Evolutionary conservation across 23 red algal genomes (phyloP).

Genomic region (Gracilariopsis chorda): DNA sequence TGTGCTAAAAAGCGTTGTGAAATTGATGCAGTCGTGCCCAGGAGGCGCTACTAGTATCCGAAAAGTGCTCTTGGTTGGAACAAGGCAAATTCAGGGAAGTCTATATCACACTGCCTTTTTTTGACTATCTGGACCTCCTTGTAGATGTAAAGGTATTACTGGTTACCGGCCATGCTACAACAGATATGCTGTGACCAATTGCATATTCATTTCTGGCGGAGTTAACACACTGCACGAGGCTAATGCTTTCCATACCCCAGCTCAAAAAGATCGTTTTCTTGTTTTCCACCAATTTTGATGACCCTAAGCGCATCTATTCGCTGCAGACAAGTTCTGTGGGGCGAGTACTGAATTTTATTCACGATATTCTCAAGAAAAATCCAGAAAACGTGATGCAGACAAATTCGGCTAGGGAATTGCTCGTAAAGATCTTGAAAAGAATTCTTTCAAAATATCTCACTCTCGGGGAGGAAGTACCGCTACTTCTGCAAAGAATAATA

Average conservation of each 20-base stretch:
- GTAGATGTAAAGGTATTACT: constrained; percentile 91
- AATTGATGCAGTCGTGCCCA: constrained; percentile 83
- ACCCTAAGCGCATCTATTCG: constrained; percentile 62
- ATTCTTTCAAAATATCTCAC: constrained; percentile 75
- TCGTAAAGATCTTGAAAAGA: constrained; percentile 83
- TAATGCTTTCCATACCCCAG: constrained; percentile 67
- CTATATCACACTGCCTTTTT: constrained; percentile 79
- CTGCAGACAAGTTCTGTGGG: constrained; percentile 88
- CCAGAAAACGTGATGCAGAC: not conserved
- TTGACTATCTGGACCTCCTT: constrained; percentile 76
- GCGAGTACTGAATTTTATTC: constrained; percentile 86
- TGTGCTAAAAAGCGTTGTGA: constrained; percentile 80
- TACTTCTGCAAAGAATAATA: constrained; percentile 15
- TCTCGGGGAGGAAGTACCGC: constrained; percentile 66
- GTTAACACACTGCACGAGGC: constrained; percentile 84
- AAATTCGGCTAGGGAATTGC: constrained; percentile 56
- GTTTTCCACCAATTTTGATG: constrained; percentile 94
- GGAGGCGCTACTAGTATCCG: constrained; percentile 78
- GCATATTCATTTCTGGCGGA: constrained; percentile 98
- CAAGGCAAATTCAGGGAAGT: constrained; percentile 75
- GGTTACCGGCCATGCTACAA: constrained; percentile 61
- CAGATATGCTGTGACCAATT: constrained; percentile 80
- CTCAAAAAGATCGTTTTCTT: constrained; percentile 79
- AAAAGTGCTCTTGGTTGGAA: constrained; percentile 91
- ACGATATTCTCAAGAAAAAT: constrained; percentile 74